Evolutionary conservation across 2,329 filamentous ascomycete species (phyloP), one percentile per base, ranked within the genome.

Genomic region (Hymenoscyphus fructigenus): DNA sequence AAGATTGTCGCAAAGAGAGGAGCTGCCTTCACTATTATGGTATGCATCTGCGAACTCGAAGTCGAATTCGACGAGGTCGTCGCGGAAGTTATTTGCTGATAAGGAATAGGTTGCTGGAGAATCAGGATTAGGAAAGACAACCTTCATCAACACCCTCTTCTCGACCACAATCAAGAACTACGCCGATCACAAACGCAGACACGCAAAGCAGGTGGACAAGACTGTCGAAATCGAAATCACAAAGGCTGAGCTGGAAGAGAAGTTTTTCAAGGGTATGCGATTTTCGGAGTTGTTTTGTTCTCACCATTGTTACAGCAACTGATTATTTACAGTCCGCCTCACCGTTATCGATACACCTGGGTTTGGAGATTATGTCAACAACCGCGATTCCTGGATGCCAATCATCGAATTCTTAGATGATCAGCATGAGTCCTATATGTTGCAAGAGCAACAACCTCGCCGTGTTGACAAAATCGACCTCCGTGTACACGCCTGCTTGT

Each of bases 81-180:
- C 15, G 15, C 12, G 12, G 28, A 17, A 7, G 7, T 47, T 20
- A 9, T 9, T 47, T 64, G 32, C 62, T 69, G 29, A 70, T 44
- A 20, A 34, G 64, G 50, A 65, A 58, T 75, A 96, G 93, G 93
- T 98, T 82, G 95, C 95, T 83, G 94, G 94, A 83, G 94, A 99
- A 84, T 98, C 95, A 73, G 94, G 94, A 77, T 84, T 98, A 74
- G 95, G 95, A 84, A 99, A 99, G 88, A 99, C 96, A 29, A 99
- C 95, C 76, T 99, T 99, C 83, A 98, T 99, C 88, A 99, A 99
- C 89, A 99, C 95, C 66, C 89, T 99, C 67, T 99, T 99, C 87
- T 99, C 95, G 69, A 99, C 96, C 72, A 99, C 95, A 75, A 99
- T 99, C 88, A 99, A 99, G 87, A 99, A 98, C 87, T 99, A 99